These are phyloP conservation scores for Nakataea oryzae DNA, from an alignment of 2,329 filamentous ascomycete species.

Conservation along the genomic window DNA sequence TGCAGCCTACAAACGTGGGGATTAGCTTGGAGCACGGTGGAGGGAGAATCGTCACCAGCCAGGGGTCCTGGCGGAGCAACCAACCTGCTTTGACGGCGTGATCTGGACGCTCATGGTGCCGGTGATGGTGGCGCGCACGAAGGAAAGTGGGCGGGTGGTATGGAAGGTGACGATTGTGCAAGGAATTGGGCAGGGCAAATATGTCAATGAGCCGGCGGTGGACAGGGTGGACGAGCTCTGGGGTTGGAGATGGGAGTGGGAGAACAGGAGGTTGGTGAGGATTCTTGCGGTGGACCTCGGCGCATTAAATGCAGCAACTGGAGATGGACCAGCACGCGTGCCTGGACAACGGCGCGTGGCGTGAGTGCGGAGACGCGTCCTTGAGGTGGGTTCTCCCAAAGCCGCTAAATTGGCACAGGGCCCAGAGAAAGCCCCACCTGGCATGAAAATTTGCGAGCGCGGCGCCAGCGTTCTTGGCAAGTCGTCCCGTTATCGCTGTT, in stretches of 20 bases:
- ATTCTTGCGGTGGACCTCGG: background rate
- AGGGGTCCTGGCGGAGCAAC: constrained; percentile 10
- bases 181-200: background rate
- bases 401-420: background rate
- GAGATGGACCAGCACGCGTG: background rate
- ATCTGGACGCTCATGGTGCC: constrained; percentile 6
- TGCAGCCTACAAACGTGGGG: constrained; percentile 52
- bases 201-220: background rate
- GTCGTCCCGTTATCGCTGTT: background rate
- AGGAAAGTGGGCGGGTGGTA: background rate
- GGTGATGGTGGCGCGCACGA: background rate
- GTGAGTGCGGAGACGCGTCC: background rate
- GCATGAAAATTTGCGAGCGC: background rate
- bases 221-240: background rate
- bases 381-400: background rate
- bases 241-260: background rate
- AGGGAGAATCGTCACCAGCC: constrained; percentile 2
- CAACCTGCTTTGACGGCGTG: constrained; percentile 21
- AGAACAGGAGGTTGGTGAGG: background rate
- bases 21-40: constrained; percentile 17
- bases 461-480: background rate
- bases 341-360: background rate
- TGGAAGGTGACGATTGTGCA: background rate
- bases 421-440: background rate
- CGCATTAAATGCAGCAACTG: background rate